phyloP scores from a whole-genome alignment of 1,284 basidiomycete genomes.

The Bondarzewia mesenterica region DNA sequence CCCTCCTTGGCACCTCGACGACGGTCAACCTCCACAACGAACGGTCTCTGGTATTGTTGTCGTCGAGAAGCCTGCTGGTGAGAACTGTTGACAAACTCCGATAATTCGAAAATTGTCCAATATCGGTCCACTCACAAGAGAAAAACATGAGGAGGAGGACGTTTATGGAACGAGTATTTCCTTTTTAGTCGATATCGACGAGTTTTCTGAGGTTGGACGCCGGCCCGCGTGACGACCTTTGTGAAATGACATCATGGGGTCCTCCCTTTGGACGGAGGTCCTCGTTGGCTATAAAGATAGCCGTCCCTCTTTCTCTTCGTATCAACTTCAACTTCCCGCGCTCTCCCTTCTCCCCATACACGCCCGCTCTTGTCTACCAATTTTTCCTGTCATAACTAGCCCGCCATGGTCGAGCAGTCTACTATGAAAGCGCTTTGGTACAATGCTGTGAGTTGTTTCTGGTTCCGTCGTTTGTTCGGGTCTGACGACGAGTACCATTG shows the following conservation, averaged over 20 bases:
- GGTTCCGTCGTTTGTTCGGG: neutral
- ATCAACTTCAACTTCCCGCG: neutral
- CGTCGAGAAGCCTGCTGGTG: too few relatives aligned
- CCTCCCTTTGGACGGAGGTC: neutral
- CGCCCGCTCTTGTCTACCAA: neutral
- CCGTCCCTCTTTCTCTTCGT: neutral
- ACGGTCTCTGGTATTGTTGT: too few relatives aligned
- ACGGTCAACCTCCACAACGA: too few relatives aligned
- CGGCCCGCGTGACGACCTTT: neutral
- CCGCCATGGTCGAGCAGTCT: constrained; percentile 17
- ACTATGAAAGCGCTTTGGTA: constrained; percentile 53
- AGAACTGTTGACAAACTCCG: too few relatives aligned
- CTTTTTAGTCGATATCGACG: neutral
- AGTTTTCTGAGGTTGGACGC: neutral
- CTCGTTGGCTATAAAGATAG: neutral
- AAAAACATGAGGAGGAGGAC: neutral
- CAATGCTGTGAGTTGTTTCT: constrained; percentile 26
- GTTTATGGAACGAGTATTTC: neutral
- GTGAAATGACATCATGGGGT: neutral
- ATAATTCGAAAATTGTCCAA: neutral
- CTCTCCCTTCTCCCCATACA: neutral
- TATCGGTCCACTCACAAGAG: neutral
- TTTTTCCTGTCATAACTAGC: neutral
- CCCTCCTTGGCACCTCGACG: too few relatives aligned
- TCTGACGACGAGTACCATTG: neutral